These are phyloP conservation scores for Lichtheimia ramosa DNA, from an alignment of 371 early-diverging fungal species.

Conservation along the genomic window DNA sequence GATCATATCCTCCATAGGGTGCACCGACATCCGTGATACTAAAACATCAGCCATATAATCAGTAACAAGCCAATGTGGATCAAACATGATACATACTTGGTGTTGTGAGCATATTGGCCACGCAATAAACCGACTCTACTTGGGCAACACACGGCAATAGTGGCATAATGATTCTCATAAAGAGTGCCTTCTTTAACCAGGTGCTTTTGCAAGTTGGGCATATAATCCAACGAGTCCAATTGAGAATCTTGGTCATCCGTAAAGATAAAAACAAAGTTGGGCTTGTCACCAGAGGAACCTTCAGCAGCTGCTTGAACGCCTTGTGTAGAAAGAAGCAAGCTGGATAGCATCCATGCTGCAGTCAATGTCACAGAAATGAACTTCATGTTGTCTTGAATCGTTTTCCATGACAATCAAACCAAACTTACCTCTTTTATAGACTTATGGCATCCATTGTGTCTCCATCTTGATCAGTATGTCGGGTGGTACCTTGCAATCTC, in stretches of 20 bases:
- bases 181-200: constrained; percentile 58
- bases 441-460: too few species aligned
- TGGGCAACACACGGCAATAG: constrained; percentile 67
- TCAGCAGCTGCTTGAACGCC: too few species aligned
- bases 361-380: too few species aligned
- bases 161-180: constrained; percentile 63
- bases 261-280: constrained; percentile 65
- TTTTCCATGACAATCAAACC: too few species aligned
- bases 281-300: constrained; percentile 16
- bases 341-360: too few species aligned
- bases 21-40: constrained; percentile 49
- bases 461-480: too few species aligned
- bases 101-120: constrained; percentile 66
- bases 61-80: too few species aligned
- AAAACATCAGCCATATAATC: too few species aligned
- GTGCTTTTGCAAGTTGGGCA: constrained; percentile 66
- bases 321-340: too few species aligned
- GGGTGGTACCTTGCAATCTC: too few species aligned
- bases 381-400: too few species aligned
- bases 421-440: too few species aligned
- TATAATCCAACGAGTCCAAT: constrained; percentile 57
- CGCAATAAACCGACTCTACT: constrained; percentile 58
- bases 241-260: constrained; percentile 65
- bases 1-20: constrained; percentile 58
- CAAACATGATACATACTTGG: constrained; percentile 24